Conservation (phyloP, 176 grass and related monocot genomes). For the Dactylis glomerata region DNA sequence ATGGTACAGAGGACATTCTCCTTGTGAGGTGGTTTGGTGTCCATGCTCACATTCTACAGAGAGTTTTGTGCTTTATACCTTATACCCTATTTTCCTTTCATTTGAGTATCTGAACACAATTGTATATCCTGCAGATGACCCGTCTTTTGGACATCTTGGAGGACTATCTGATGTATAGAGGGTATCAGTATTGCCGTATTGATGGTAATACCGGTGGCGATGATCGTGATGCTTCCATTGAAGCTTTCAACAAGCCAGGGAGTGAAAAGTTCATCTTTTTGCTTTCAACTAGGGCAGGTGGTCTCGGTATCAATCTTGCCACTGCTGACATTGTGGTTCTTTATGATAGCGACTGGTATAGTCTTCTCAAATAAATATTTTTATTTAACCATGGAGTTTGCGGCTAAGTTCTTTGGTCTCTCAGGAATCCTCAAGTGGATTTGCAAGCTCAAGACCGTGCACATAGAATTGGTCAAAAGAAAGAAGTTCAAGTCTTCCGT, state of each 20-base stretch:
- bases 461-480: conserved; percentile 85
- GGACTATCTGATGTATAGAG: conserved; percentile 66
- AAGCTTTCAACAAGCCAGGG: conserved; percentile 61
- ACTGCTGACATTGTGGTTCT: conserved; percentile 84
- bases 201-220: conserved; percentile 71
- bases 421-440: conserved; percentile 80
- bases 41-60: conserved; percentile 1
- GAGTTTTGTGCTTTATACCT: not conserved
- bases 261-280: conserved; percentile 74
- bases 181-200: conserved; percentile 64
- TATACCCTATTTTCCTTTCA: not conserved
- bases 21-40: conserved; percentile 13
- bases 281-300: conserved; percentile 73
- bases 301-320: conserved; percentile 71
- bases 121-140: conserved; percentile 59
- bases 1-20: not conserved
- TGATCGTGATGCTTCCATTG: conserved; percentile 68
- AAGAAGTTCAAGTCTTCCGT: conserved; percentile 85
- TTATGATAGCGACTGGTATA: conserved; percentile 82
- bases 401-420: conserved; percentile 21
- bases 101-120: conserved; percentile 2
- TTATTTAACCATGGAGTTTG: not conserved
- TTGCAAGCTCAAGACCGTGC: conserved; percentile 78
- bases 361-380: not conserved
- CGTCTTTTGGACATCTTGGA: conserved; percentile 76